Evolutionary conservation across 768 basidiomycete species (phyloP).

Genomic region (Lactifluus subvellereus): DNA sequence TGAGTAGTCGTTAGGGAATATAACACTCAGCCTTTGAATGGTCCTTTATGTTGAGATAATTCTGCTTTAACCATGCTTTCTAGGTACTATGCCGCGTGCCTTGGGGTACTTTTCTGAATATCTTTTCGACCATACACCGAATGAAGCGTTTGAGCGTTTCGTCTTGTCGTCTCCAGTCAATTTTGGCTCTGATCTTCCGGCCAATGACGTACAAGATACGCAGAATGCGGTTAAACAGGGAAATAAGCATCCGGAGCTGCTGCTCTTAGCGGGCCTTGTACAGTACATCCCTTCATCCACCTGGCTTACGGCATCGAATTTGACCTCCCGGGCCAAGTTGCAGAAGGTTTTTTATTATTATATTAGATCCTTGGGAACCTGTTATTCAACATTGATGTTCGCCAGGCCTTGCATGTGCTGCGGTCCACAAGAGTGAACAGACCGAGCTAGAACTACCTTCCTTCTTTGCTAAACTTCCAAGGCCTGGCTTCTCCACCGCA

Average conservation of each 20-base stretch:
- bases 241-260: conserved; percentile 44
- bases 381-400: neutral
- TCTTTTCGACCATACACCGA: conserved; percentile 39
- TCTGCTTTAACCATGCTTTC: neutral
- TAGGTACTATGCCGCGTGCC: conserved; percentile 57
- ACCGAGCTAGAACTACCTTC: conserved; percentile 32
- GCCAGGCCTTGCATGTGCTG: conserved; percentile 51
- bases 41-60: neutral
- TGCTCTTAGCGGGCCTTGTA: conserved; percentile 46
- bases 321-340: conserved; percentile 48
- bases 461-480: conserved; percentile 24
- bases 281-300: conserved; percentile 60
- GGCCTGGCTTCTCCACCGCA: conserved; percentile 18
- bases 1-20: conserved; percentile 29
- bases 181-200: conserved; percentile 28
- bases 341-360: conserved; percentile 44
- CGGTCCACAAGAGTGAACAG: conserved; percentile 40
- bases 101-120: conserved; percentile 45
- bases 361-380: neutral
- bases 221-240: conserved; percentile 19
- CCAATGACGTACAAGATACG: conserved; percentile 20
- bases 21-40: neutral
- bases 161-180: conserved; percentile 53
- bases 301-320: conserved; percentile 60
- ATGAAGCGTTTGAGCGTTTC: conserved; percentile 50